Conservation (phyloP, 2,329 filamentous ascomycete species). For the Claviceps sp. region DNA sequence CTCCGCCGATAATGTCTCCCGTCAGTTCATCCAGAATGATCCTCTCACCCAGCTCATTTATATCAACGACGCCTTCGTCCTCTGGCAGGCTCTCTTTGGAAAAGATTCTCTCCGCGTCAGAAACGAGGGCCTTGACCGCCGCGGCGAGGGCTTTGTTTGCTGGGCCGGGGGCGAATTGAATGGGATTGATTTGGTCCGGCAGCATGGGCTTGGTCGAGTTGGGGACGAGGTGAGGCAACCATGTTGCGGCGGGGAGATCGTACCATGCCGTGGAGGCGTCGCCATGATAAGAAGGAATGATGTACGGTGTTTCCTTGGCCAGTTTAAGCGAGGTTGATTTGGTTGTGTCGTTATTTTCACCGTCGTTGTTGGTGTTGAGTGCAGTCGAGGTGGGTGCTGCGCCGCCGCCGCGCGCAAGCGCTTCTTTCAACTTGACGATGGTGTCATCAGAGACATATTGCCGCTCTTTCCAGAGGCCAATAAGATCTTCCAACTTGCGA, state of each 20-base stretch:
- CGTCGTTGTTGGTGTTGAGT: conserved; percentile 6
- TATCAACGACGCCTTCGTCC: conserved; percentile 41
- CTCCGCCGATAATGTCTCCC: conserved; percentile 48
- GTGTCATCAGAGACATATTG: conserved; percentile 44
- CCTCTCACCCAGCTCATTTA: conserved; percentile 64
- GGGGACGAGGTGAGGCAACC: conserved; percentile 65
- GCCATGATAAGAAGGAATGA: conserved; percentile 66
- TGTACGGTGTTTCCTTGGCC: conserved; percentile 48
- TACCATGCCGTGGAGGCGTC: conserved; percentile 62
- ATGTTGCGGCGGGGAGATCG: conserved; percentile 69
- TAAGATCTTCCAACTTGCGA: conserved; percentile 47
- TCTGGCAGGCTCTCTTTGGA: conserved; percentile 33
- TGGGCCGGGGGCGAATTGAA: conserved; percentile 55
- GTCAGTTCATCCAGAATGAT: conserved; percentile 53
- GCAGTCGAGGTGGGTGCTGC: conserved; percentile 9
- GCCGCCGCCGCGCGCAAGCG: conserved; percentile 29
- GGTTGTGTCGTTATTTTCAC: not conserved
- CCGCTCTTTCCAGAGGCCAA: conserved; percentile 59
- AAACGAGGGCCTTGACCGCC: conserved; percentile 57
- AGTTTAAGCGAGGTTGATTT: conserved; percentile 18
- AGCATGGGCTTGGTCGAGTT: conserved; percentile 66
- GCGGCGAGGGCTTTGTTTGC: conserved; percentile 52
- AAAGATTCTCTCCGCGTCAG: conserved; percentile 58
- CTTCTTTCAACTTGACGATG: conserved; percentile 45
- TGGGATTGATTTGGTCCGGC: conserved; percentile 53